Conservation (phyloP, 1,284 basidiomycete species). For the Austroboletus novae-zelandiae region DNA sequence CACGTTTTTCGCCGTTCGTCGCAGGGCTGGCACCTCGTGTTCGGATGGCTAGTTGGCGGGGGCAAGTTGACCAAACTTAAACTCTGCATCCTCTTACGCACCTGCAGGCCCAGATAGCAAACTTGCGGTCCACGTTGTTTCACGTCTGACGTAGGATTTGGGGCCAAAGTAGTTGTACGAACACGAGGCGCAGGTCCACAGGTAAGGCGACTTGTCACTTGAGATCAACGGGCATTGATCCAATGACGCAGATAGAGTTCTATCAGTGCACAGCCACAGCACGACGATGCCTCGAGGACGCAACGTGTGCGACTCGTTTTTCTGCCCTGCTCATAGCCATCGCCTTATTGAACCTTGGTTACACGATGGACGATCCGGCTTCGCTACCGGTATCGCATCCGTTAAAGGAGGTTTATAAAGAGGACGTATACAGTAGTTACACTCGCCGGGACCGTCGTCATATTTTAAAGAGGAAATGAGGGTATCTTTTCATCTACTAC, state of each 20-base stretch:
- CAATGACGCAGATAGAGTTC: not conserved
- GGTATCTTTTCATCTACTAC: too few relatives aligned
- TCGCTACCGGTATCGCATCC: too few relatives aligned
- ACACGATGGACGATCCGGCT: too few relatives aligned
- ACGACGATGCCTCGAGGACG: conserved; percentile 20
- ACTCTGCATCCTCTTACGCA: not conserved
- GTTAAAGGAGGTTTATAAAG: too few relatives aligned
- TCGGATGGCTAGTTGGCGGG: not conserved
- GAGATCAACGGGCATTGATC: not conserved
- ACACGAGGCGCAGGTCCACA: conserved; percentile 7
- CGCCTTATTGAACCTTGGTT: too few relatives aligned
- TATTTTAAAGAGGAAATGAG: too few relatives aligned
- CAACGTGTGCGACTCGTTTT: conserved; percentile 16
- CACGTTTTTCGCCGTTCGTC: conserved; percentile 13
- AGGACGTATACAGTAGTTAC: too few relatives aligned
- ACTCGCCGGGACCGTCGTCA: too few relatives aligned
- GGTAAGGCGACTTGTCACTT: not conserved
- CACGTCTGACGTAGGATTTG: not conserved
- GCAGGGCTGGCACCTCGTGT: conserved; percentile 20
- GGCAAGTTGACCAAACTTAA: not conserved
- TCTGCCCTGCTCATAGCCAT: too few relatives aligned
- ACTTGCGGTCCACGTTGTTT: conserved; percentile 5
- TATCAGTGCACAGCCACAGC: conserved; percentile 17
- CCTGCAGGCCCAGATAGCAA: not conserved
- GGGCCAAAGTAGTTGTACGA: not conserved